Evolutionary conservation across 371 early-diverging fungal species (phyloP).

Genomic region (Zopfochytrium polystomum): DNA sequence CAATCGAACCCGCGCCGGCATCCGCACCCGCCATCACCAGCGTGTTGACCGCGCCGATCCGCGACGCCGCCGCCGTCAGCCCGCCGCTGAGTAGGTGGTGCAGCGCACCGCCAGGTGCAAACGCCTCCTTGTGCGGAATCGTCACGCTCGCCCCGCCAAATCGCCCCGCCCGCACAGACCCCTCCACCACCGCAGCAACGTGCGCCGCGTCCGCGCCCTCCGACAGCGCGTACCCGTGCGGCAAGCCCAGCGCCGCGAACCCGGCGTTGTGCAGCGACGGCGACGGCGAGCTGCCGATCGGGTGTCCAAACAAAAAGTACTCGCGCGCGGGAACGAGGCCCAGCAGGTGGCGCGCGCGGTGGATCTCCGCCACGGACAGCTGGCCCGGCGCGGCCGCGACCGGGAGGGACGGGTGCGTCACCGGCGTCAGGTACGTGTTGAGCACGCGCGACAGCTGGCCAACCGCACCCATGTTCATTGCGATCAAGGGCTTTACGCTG

Average conservation of each 20-base stretch:
- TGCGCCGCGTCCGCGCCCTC: constrained; percentile 66
- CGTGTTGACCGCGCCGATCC: constrained; percentile 94
- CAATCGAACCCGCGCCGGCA: constrained; percentile 44
- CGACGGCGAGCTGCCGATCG: constrained; percentile 85
- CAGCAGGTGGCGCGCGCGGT: constrained; percentile 62
- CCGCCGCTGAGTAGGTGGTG: constrained; percentile 57
- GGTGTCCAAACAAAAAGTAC: constrained; percentile 88
- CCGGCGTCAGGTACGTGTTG: constrained; percentile 85
- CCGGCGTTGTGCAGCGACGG: constrained; percentile 91
- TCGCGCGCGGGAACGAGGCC: constrained; percentile 68
- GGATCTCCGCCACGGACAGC: constrained; percentile 78
- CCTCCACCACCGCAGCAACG: constrained; percentile 53
- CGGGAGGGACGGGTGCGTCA: constrained; percentile 81
- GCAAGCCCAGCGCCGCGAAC: constrained; percentile 80
- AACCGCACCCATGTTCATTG: constrained; percentile 87
- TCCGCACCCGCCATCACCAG: constrained; percentile 44
- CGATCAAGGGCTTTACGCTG: constrained; percentile 84
- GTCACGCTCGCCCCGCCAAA: constrained; percentile 96
- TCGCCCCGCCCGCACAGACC: constrained; percentile 38
- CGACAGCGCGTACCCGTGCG: constrained; percentile 69
- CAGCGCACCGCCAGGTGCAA: too few species aligned
- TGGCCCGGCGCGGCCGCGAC: constrained; percentile 92
- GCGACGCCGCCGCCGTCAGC: constrained; percentile 70
- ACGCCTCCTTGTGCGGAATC: constrained; percentile 87
- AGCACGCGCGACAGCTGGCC: constrained; percentile 88